Evolutionary conservation across 2,329 filamentous ascomycete genomes (phyloP), one percentile per base, ranked within the genome.

Genomic region (Fusarium heterosporum): DNA sequence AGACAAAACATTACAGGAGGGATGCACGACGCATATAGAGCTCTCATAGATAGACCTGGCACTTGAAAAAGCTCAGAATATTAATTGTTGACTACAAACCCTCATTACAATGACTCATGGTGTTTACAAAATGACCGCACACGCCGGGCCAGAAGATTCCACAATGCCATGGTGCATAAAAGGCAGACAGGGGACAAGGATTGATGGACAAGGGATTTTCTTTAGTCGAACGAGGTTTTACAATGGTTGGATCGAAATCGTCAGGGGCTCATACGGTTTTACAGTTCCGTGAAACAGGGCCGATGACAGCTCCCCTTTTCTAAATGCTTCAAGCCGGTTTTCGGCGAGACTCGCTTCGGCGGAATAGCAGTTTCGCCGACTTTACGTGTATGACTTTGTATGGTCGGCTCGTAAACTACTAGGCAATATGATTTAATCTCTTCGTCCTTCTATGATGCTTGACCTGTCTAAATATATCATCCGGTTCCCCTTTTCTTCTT

Each of bases 281-380:
- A 45, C 39, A 38, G 22, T 55, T 64, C 51, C 53, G 19, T 64
- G 59, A 58, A 63, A 64, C 58, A 63, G 59, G 58, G 58, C 60
- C 60, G 51, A 63, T 58, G 41, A 28, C 50, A 46, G 51, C 51
- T 64, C 58, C 45, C 40, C 51, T 40, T 64, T 63, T 51, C 40
- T 28, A 42, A 46, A 63, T 30, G 8, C 13, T 28, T 46, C 25
- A 4, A 36, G 43, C 60, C 60, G 60, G 6, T 26, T 63, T 45
- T 63, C 58, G 58, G 58, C 60, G 60, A 51, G 5, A 38, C 22
- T 36, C 57, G 55, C 26, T 30, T 63, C 60, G 58, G 60, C 30
- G 2, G 29, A 38, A 0, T 1, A 12, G 3, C 1, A 3, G 1
- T 38, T 38, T 63, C 3, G 34, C 60, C 60, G 60, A 46, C 2